Base-by-base conservation (phyloP, 2,329 filamentous ascomycete genomes). In the Penicillium sp. region DNA sequence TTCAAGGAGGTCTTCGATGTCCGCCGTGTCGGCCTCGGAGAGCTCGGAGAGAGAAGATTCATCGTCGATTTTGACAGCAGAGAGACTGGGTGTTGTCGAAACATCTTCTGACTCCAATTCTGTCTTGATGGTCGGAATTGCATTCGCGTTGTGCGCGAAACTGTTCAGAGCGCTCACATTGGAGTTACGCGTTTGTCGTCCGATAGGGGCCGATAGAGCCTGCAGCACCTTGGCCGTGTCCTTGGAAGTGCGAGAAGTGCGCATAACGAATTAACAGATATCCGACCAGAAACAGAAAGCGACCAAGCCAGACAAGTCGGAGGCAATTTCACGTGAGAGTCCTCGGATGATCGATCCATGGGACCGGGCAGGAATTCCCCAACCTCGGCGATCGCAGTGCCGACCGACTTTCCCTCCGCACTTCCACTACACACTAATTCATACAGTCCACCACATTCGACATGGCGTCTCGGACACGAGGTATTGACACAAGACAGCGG, bases 201-300 rank as follows among this genome's bases (percentile, higher is more conserved):
- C 77, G 62, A 65, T 40, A 61, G 67, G 67, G 35, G 72, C 65
- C 18, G 79, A 75, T n/a, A 79, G 64, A 6, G 75, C 70, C 61
- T 81, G 77, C 46, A 85, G 74, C n/a, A 85, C 70, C 59, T 79
- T 83, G 5, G 82, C 74, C 1, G 85, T 83, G 29, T 87, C 84
- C 64, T 79, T 79, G 9, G 84, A 85, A 50, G 85, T 72, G 40
- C 80, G 77, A 9, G 85, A 86, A 5, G 83, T 82, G 40, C 81
- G 78, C 84, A 86, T 86, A 13, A 26, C 45, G 14, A 35, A 31
- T 29, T 16, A 20, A 43, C 29, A 29, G 32, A 20, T 14, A 42
- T 5, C 3, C 3, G 47, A n/a, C 11, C 26, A n/a, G 9, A 29
- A 18, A 38, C 9, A 31, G 18, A 11, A 46, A n/a, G 29, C n/a